Conservation (phyloP, 306 rosid genomes). For the Malus asiatica region DNA sequence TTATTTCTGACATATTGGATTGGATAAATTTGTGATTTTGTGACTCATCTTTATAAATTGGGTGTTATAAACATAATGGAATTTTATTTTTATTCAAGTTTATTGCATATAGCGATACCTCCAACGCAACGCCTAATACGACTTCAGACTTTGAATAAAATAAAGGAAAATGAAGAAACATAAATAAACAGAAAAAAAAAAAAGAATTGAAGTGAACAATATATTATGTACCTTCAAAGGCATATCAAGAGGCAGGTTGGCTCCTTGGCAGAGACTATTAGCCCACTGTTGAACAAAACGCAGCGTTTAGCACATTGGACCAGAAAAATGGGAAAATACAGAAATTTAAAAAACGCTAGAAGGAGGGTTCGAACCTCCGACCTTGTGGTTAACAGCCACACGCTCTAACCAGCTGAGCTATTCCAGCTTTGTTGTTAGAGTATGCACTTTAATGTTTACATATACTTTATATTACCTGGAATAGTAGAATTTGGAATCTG, state of each 20-base stretch:
- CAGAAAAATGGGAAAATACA: background rate
- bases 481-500: slow-evolving; percentile 61
- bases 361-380: slow-evolving; percentile 37
- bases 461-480: slow-evolving; percentile 38
- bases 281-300: slow-evolving; percentile 57
- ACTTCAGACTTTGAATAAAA: background rate
- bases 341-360: slow-evolving; percentile 4
- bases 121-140: too few relatives aligned
- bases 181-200: too few relatives aligned
- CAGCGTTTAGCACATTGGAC: background rate
- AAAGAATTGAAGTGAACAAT: background rate
- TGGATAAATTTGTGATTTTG: background rate
- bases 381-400: slow-evolving; percentile 43
- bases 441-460: rapidly evolving
- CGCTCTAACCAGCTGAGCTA: slow-evolving; percentile 42
- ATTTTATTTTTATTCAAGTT: too few relatives aligned
- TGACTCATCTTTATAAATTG: too few relatives aligned
- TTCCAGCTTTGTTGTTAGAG: slow-evolving; percentile 7
- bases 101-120: too few relatives aligned
- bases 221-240: slow-evolving; percentile 65
- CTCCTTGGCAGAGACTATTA: slow-evolving; percentile 90
- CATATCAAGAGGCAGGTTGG: slow-evolving; percentile 72
- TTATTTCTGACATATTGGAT: too few relatives aligned
- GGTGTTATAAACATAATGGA: too few relatives aligned
- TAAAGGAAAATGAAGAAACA: background rate